Base-by-base conservation (phyloP, 306 rosid genomes). In the Astragalus membranaceus region DNA sequence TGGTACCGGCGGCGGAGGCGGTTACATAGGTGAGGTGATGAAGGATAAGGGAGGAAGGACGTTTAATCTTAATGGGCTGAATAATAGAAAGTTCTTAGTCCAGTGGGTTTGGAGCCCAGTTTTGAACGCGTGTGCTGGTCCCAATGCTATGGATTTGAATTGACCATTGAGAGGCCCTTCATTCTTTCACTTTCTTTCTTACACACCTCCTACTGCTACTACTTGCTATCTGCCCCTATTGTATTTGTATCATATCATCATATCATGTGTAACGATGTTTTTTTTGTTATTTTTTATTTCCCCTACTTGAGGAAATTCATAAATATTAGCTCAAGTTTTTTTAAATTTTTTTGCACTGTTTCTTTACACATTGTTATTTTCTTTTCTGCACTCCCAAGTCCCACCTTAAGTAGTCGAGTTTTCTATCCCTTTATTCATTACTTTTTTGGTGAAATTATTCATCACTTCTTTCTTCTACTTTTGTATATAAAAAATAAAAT, bases 81-180 rank as follows among this genome's bases (percentile, higher is more conserved):
- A 82, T 11, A 82, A 64, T 4, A 83, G 92, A 5, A 83, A 91
- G 83, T 93, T 90, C 52, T 14, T 93, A 76, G 68, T 93, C 23
- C 97, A 93, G 76, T 93, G 98, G 98, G 75, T 93, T 29, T 93
- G 96, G 97, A 93, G 94, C 59, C 97, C 97, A 0, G 78, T 73
- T 42, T 75, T 93, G 79, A 86, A 90, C 57, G 97, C 97, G 33
- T 93, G 98, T 64, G 78, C 92, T 32, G 98, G 98, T 26, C 98
- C 98, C 5, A 93, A 93, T 75, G 96, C 97, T 1, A 2, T 83
- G 79, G 96, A 88, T 68, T 66, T 66, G 59, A 48, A 65, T 10
- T 54, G 60, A 54, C 6, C 11, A 52, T 52, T 52, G 13, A 52
- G 11, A 11, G n/a, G 8, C 55, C 35, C 7, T 15, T n/a, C 30